phyloP scores from a whole-genome alignment of 805 yeast genomes.

The Starmerella lactis-condensi region DNA sequence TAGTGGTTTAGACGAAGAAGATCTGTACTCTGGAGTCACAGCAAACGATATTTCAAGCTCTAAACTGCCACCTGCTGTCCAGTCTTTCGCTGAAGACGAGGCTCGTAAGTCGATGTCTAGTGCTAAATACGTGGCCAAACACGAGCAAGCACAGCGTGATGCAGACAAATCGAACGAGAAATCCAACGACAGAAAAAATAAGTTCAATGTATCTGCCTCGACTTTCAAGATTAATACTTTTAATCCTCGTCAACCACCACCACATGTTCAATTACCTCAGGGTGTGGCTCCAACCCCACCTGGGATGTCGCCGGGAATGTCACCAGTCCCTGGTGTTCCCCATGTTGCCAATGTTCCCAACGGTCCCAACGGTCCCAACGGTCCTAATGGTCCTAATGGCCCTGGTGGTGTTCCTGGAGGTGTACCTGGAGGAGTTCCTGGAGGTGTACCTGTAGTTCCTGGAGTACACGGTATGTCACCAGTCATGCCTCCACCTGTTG shows the following conservation, averaged over 20 bases:
- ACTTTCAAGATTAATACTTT: slow-evolving; percentile 49
- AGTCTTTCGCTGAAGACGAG: slow-evolving; percentile 8
- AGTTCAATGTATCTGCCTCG: slow-evolving; percentile 38
- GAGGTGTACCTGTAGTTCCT: too few species aligned
- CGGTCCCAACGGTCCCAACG: background rate
- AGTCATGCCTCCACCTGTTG: slow-evolving; percentile 6
- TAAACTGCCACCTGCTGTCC: background rate
- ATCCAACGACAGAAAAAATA: slow-evolving; percentile 23
- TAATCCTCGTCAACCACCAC: slow-evolving; percentile 24
- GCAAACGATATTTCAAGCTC: slow-evolving; percentile 22
- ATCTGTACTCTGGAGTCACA: slow-evolving; percentile 81
- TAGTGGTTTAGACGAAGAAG: slow-evolving; percentile 85
- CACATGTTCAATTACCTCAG: slow-evolving; percentile 29
- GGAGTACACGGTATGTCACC: slow-evolving; percentile 1
- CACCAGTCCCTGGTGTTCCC: slow-evolving; percentile 1
- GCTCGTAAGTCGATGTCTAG: slow-evolving; percentile 15
- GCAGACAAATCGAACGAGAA: background rate
- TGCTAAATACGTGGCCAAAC: slow-evolving; percentile 21
- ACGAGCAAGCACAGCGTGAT: slow-evolving; percentile 17
- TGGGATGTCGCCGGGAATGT: slow-evolving; percentile 2
- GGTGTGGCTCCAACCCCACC: slow-evolving; percentile 6
- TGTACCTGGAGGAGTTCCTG: too few species aligned
- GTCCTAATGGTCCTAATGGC: background rate
- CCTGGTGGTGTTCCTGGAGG: background rate
- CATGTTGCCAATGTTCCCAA: background rate